These are phyloP conservation scores for Tilletiopsis washingtonensis DNA, from an alignment of 1,284 basidiomycete genomes.

Conservation along the genomic window DNA sequence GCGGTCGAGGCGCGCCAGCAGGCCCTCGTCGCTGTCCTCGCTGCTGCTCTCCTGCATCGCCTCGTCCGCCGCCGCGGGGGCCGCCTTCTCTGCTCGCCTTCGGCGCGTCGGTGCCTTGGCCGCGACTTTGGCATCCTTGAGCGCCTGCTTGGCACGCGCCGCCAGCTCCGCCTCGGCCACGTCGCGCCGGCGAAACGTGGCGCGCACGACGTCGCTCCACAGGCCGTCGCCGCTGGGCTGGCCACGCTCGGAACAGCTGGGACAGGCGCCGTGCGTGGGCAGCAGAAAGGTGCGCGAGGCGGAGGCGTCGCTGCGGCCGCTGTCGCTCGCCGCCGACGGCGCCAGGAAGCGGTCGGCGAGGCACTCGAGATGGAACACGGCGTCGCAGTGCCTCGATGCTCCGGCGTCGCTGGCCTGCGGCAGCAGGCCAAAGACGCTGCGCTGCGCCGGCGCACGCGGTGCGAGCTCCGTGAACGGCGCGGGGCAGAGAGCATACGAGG, in stretches of 20 bases:
- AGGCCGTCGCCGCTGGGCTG: neutral
- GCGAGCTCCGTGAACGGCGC: slow-evolving; percentile 12
- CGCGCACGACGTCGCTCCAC: slow-evolving; percentile 28
- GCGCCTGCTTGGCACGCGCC: no score
- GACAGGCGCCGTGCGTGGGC: slow-evolving; percentile 24
- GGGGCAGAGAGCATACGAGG: slow-evolving; percentile 56
- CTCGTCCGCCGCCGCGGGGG: no score
- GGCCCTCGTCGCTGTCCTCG: no score
- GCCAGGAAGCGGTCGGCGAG: slow-evolving; percentile 59
- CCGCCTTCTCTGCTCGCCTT: no score
- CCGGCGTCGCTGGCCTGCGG: neutral
- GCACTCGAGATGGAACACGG: slow-evolving; percentile 63
- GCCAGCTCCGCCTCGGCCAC: neutral
- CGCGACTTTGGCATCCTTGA: no score
- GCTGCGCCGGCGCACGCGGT: slow-evolving; percentile 9
- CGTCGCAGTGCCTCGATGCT: slow-evolving; percentile 49
- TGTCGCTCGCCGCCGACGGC: neutral
- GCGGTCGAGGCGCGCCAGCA: no score
- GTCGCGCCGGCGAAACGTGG: slow-evolving; percentile 21
- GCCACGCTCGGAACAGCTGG: neutral
- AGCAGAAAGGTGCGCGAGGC: slow-evolving; percentile 13
- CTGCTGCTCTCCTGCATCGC: no score
- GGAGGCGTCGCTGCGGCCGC: slow-evolving; percentile 2
- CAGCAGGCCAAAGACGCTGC: slow-evolving; percentile 6
- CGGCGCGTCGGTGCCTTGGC: no score